These are phyloP conservation scores for Aspergillus hiratsukae DNA, from an alignment of 2,329 filamentous ascomycete species.

Conservation along the genomic window DNA sequence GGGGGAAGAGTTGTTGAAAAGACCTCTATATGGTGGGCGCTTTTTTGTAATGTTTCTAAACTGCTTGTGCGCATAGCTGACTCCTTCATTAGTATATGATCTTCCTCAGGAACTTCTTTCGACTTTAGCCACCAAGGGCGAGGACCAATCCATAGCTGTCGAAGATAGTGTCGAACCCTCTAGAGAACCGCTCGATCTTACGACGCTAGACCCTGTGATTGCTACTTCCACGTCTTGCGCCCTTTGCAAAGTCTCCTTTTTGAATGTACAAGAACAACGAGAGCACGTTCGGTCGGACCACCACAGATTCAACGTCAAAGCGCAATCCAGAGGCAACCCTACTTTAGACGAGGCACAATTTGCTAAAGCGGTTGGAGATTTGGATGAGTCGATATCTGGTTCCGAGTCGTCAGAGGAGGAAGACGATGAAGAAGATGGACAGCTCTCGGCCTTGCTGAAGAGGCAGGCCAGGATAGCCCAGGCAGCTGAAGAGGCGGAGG, in stretches of 20 bases:
- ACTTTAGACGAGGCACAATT: slow-evolving; percentile 79
- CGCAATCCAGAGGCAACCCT: slow-evolving; percentile 70
- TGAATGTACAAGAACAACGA: slow-evolving; percentile 72
- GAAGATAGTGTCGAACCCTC: slow-evolving; percentile 17
- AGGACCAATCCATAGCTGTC: slow-evolving; percentile 30
- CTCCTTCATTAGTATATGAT: slow-evolving; percentile 67
- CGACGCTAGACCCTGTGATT: slow-evolving; percentile 39
- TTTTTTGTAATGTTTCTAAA: neutral
- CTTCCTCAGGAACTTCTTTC: slow-evolving; percentile 69
- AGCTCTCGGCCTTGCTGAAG: slow-evolving; percentile 69
- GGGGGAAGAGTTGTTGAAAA: slow-evolving; percentile 42
- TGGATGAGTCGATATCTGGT: slow-evolving; percentile 89
- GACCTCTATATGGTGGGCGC: slow-evolving; percentile 47
- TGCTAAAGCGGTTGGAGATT: slow-evolving; percentile 73
- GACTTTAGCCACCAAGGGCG: slow-evolving; percentile 58
- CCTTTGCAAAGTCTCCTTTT: slow-evolving; percentile 70
- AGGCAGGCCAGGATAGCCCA: slow-evolving; percentile 70
- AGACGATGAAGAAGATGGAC: slow-evolving; percentile 56
- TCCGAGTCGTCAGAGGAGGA: slow-evolving; percentile 67
- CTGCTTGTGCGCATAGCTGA: slow-evolving; percentile 12
- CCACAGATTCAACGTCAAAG: slow-evolving; percentile 91
- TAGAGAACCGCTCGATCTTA: slow-evolving; percentile 25
- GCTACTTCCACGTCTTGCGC: slow-evolving; percentile 68
- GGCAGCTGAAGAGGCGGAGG: slow-evolving; percentile 45
- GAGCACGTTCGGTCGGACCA: slow-evolving; percentile 84